Evolutionary conservation across 2,329 filamentous ascomycete genomes (phyloP).

Genomic region (Exserohilum rostratum): DNA sequence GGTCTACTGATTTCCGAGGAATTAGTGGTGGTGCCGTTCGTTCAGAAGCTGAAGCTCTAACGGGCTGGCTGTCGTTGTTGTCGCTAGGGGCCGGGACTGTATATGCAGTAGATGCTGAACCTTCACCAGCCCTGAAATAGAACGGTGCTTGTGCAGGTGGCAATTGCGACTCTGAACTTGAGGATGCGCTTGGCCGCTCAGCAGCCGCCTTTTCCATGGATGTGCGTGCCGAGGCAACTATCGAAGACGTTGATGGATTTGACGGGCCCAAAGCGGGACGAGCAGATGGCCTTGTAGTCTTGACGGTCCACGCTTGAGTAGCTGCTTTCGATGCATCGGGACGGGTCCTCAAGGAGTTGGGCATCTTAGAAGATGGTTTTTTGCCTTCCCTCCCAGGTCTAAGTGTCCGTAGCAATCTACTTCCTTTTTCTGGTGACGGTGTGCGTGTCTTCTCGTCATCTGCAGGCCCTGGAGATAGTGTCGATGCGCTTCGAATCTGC

Average conservation of each 20-base stretch:
- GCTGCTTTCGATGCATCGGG: conserved; percentile 67
- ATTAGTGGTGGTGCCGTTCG: conserved; percentile 23
- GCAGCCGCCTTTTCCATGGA: conserved; percentile 37
- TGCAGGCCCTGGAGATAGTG: conserved; percentile 43
- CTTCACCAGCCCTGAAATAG: conserved; percentile 33
- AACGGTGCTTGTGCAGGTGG: conserved; percentile 26
- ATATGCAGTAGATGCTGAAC: conserved; percentile 20
- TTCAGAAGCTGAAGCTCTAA: conserved; percentile 12
- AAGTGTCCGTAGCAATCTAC: conserved; percentile 62
- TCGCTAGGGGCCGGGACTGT: conserved; percentile 19
- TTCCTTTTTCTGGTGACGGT: conserved; percentile 67
- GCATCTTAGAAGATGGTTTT: conserved; percentile 54
- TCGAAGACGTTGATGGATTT: conserved; percentile 23
- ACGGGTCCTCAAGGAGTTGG: conserved; percentile 51
- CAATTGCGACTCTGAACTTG: conserved; percentile 18
- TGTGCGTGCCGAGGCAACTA: conserved; percentile 31
- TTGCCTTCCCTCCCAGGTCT: conserved; percentile 55
- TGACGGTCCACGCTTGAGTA: conserved; percentile 64
- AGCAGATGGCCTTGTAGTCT: conserved; percentile 21
- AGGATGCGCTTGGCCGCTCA: conserved; percentile 26
- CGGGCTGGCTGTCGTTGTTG: conserved; percentile 19
- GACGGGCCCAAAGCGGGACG: conserved; percentile 21
- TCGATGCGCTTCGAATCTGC: conserved; percentile 29
- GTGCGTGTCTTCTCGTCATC: conserved; percentile 59
- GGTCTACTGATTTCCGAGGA: conserved; percentile 30